These are phyloP conservation scores for Xerocomellus intermedius DNA, from an alignment of 768 basidiomycete species.

Conservation along the genomic window DNA sequence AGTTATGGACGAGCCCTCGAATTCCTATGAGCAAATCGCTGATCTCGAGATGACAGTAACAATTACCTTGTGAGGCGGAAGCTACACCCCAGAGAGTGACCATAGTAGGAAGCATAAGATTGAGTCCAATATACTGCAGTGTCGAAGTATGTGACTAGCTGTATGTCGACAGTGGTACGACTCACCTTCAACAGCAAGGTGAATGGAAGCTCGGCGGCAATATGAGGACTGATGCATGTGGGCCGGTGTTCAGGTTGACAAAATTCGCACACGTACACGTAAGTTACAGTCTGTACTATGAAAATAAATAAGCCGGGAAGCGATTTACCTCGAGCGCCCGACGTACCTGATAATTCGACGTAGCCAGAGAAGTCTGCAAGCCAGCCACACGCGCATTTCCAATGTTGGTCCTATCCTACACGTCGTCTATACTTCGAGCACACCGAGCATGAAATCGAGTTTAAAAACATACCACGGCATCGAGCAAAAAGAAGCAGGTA, in stretches of 20 bases:
- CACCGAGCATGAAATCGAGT: background rate
- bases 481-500: slow-evolving; percentile 47
- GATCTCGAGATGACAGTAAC: background rate
- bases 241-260: slow-evolving; percentile 17
- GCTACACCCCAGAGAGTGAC: background rate
- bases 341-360: slow-evolving; percentile 26
- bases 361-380: slow-evolving; percentile 46
- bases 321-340: background rate
- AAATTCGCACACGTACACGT: slow-evolving; percentile 19
- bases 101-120: slow-evolving; percentile 1
- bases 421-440: background rate
- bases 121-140: background rate
- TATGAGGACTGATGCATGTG: slow-evolving; percentile 39
- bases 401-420: slow-evolving; percentile 43
- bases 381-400: slow-evolving; percentile 64
- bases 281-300: slow-evolving; percentile 30
- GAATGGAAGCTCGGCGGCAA: slow-evolving; percentile 56
- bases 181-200: slow-evolving; percentile 55
- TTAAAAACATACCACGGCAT: slow-evolving; percentile 43
- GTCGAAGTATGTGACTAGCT: background rate
- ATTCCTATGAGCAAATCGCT: background rate
- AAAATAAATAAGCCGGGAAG: background rate
- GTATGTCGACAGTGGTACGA: background rate
- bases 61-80: background rate
- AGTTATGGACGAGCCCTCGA: slow-evolving; percentile 45